Percentiles rank a stretch among this genome's conserved stretches.
These are phyloP conservation scores for Phalaenopsis hybrid DNA, from an alignment of 116 monocot species.

Conservation along the genomic window DNA sequence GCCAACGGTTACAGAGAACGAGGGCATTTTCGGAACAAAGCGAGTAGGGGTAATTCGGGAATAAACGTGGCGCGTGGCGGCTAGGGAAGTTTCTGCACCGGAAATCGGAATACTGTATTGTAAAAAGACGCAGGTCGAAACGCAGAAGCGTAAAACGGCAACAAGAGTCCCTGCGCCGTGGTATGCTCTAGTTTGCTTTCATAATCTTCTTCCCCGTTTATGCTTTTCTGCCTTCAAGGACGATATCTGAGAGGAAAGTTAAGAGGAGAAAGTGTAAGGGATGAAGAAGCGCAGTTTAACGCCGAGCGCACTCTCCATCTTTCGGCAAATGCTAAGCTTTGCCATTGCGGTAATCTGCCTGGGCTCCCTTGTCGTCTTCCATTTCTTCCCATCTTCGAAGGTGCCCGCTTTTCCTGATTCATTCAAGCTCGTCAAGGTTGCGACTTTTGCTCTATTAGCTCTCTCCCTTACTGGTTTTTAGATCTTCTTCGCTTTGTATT, in stretches of 20 bases:
- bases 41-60: not conserved
- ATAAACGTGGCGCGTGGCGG: not conserved
- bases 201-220: not conserved
- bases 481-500: not conserved
- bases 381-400: constrained; percentile 30
- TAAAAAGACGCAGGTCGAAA: no score
- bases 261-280: not conserved
- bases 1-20: not conserved
- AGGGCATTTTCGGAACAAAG: not conserved
- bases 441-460: not conserved
- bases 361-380: constrained; percentile 35
- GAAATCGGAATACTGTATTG: constrained; percentile 2
- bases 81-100: not conserved
- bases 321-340: constrained; percentile 50
- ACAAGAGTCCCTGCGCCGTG: not conserved
- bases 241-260: constrained; percentile 2
- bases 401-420: constrained; percentile 9
- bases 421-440: constrained; percentile 37
- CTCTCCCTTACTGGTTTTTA: not conserved
- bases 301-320: constrained; percentile 22
- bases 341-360: constrained; percentile 38
- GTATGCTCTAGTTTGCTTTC: not conserved
- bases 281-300: constrained; percentile 37
- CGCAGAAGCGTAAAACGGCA: not conserved
- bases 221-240: not conserved